Percentiles rank a stretch among this genome's conserved stretches.
phyloP scores from a whole-genome alignment of 2,329 filamentous ascomycete species.

The Lomentospora prolificans region DNA sequence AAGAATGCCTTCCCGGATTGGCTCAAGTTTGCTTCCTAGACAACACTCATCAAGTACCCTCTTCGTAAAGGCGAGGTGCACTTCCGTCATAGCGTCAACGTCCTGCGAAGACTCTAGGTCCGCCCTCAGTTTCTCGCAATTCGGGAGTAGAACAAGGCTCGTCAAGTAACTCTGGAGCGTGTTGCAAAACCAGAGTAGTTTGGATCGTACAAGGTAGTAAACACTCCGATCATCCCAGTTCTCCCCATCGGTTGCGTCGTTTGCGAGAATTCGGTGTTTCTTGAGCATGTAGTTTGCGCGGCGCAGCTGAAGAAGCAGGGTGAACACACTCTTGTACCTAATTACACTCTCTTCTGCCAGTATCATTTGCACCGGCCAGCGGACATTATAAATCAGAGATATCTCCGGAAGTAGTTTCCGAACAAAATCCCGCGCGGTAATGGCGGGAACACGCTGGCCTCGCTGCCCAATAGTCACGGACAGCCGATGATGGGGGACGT shows the following conservation, averaged over 20 bases:
- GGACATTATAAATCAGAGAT: conserved; percentile 57
- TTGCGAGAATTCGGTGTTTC: conserved; percentile 35
- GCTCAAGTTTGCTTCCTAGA: conserved; percentile 55
- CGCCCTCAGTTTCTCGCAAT: conserved; percentile 44
- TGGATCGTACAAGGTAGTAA: conserved; percentile 55
- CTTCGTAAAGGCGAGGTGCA: conserved; percentile 55
- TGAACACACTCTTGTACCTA: conserved; percentile 64
- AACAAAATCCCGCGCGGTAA: conserved; percentile 47
- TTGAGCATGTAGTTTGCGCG: conserved; percentile 60
- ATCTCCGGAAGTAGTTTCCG: conserved; percentile 46
- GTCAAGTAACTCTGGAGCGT: conserved; percentile 67
- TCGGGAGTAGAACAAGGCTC: conserved; percentile 58
- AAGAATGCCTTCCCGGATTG: conserved; percentile 65
- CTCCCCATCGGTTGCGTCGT: conserved; percentile 26
- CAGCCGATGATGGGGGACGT: conserved; percentile 52
- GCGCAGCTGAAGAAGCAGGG: conserved; percentile 67
- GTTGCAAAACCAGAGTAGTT: conserved; percentile 69
- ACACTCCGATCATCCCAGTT: conserved; percentile 32
- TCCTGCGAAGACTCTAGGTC: conserved; percentile 54
- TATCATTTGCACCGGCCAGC: conserved; percentile 62
- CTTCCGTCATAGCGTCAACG: conserved; percentile 69
- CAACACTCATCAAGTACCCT: conserved; percentile 59
- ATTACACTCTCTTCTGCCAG: conserved; percentile 54
- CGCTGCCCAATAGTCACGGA: conserved; percentile 42
- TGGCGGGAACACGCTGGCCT: conserved; percentile 29